A percentile compares a stretch with the other conserved stretches of the same genome.
phyloP scores from a whole-genome alignment of 2,329 filamentous ascomycete genomes.

The Paraconiothyrium brasiliense region DNA sequence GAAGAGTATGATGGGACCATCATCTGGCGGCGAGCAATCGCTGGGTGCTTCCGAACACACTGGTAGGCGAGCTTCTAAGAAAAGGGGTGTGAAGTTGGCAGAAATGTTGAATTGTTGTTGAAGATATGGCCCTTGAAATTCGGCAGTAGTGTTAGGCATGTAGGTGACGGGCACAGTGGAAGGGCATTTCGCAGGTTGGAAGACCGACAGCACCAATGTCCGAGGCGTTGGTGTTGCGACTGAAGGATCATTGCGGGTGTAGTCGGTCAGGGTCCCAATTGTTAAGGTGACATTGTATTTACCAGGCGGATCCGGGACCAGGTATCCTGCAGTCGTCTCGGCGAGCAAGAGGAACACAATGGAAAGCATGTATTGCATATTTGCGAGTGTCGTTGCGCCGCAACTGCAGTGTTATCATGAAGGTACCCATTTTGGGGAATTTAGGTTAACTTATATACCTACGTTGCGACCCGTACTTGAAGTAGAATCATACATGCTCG shows the following conservation, averaged over 20 bases:
- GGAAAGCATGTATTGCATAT: conserved; percentile 23
- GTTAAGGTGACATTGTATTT: conserved; percentile 33
- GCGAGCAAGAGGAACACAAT: conserved; percentile 21
- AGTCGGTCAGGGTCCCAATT: conserved; percentile 29
- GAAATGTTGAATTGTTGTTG: conserved; percentile 27
- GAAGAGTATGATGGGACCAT: conserved; percentile 49
- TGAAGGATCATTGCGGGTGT: conserved; percentile 21
- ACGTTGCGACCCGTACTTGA: not conserved
- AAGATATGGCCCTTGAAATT: conserved; percentile 27
- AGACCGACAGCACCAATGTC: conserved; percentile 32
- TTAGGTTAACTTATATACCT: not conserved
- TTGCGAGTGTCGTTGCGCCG: not conserved
- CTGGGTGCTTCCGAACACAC: conserved; percentile 21
- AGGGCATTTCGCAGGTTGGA: conserved; percentile 28
- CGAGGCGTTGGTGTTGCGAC: conserved; percentile 14
- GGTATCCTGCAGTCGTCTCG: conserved; percentile 24
- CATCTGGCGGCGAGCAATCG: conserved; percentile 21
- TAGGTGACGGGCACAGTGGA: conserved; percentile 26
- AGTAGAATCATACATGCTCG: not conserved
- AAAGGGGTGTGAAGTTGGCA: conserved; percentile 27
- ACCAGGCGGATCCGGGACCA: conserved; percentile 25
- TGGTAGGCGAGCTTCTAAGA: conserved; percentile 31
- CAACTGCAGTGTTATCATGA: not conserved
- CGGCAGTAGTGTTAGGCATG: conserved; percentile 33
- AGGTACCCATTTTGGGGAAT: not conserved